These are phyloP conservation scores for Lumnitzera littorea DNA, from an alignment of 345 rosid species.

Conservation along the genomic window DNA sequence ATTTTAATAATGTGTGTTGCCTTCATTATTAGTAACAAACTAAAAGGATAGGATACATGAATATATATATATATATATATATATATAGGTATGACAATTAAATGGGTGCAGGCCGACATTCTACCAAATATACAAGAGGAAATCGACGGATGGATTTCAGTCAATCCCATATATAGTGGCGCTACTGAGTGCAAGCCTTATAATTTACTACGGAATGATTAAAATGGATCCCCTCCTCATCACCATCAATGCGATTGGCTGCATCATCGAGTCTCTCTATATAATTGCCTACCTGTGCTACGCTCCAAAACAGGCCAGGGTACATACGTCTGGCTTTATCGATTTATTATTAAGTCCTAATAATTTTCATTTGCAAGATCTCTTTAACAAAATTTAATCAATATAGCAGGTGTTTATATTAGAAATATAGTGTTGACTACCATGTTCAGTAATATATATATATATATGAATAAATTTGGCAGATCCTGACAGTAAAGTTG, in stretches of 20 bases:
- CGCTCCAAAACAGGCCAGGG: conserved; percentile 59
- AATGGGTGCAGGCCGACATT: conserved; percentile 46
- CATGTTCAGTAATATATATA: too few species aligned
- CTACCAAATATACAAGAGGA: conserved; percentile 48
- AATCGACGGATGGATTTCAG: conserved; percentile 67
- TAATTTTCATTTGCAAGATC: not conserved
- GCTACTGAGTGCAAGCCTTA: conserved; percentile 67
- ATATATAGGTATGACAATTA: too few species aligned
- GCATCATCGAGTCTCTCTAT: conserved; percentile 40
- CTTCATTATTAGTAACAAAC: too few species aligned
- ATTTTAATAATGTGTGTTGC: too few species aligned
- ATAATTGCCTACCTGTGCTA: conserved; percentile 41
- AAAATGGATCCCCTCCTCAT: conserved; percentile 41
- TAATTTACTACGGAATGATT: conserved; percentile 60
- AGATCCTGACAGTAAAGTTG: conserved; percentile 47
- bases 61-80: too few species aligned
- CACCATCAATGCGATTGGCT: conserved; percentile 48
- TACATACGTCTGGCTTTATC: conserved; percentile 8
- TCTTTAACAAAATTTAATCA: not conserved
- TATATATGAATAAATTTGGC: conserved; percentile 4
- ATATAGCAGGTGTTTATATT: too few species aligned
- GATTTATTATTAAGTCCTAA: not conserved
- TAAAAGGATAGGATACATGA: too few species aligned
- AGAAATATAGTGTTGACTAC: too few species aligned
- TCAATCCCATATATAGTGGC: conserved; percentile 64